Base-by-base conservation (phyloP, 1,284 basidiomycete species). In the Anthracocystis panici-leucophaei region DNA sequence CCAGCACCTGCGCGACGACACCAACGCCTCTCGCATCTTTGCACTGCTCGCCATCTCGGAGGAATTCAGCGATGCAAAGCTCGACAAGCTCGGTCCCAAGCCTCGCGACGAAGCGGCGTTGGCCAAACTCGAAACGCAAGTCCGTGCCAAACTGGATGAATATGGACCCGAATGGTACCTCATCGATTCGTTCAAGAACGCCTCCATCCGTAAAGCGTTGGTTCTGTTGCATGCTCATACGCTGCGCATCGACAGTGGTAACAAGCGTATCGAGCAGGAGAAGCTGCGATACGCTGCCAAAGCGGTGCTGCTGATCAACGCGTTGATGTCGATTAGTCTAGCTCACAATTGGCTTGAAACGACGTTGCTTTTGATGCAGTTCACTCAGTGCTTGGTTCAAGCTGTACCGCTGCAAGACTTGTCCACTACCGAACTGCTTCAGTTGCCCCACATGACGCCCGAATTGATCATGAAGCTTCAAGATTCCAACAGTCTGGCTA, bases 301-400 rank as follows among this genome's bases (percentile, higher is more conserved):
- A 48, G 75, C 80, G 2, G 80, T 81, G 5, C 68, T 61, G n/a
- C 87, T 97, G 5, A 89, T 97, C 35, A 92, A 90, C 59, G 93
- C 93, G 0, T 88, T 98, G 51, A 88, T 95, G 65, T 92, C 91
- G 77, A 93, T 98, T 79, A 88, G 92, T 0, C 89, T 93, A 23
- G 90, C 95, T 0, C 93, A 95, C 81, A 95, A 91, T 84, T 99
- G 95, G 95, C 90, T 98, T n/a, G 84, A 89, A 12, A 91, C 94
- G 1, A 91, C 93, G 0, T 87, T 94, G 33, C 87, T 90, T 31
- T 88, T 92, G 71, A 92, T 96, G 89, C 91, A 91, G 52, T 88
- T 99, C 20, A 92, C 95, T 70, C 90, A 93, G 16, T 91, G 91
- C 84, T 87, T 99, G 49, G 89, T 91, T 0, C 97, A 99, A 86